Base-by-base conservation (phyloP, 2,329 filamentous ascomycete genomes). In the Atkinsonella hypoxylon region DNA sequence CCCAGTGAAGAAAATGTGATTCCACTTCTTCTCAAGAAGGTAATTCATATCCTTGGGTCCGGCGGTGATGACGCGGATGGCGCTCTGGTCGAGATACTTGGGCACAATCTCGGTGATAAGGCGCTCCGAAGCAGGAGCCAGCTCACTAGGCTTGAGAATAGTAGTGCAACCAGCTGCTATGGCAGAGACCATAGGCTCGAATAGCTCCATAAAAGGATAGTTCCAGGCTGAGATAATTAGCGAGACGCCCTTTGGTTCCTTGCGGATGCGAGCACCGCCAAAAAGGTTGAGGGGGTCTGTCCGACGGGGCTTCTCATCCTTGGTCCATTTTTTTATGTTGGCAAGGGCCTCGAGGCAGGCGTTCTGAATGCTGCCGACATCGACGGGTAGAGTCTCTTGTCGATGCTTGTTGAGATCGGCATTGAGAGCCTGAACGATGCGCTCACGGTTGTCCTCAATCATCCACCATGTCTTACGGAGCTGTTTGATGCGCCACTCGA, bases 201-300 rank as follows among this genome's bases (percentile, higher is more conserved):
- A 46, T 0, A 64, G 51, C 3, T 70, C 58, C 3, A 64, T 53
- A 47, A 74, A 57, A 1, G 72, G 71, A 17, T 68, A 74, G 52
- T 75, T 75, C 71, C 71, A 75, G 2, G 71, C 63, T 0, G 67
- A 66, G 20, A 75, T 68, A 41, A 75, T 65, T 10, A 75, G 62
- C 0, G 64, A 62, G 1, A 73, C 66, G 6, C 71, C 72, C 2
- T 67, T 59, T 1, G 72, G 71, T 54, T 74, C 70, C 45, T 68
- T 67, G 11, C 68, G 64, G 13, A 74, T 53, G 8, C 62, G 58
- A 0, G 66, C 59, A 7, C 59, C 54, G 18, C 60, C 60, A 17
- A 67, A 51, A 2, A 59, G 58, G 31, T 64, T 64, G 12, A 67
- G 51, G 22, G 69, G 36, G 34, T 63, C 55, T 22, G 56, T 49